Evolutionary conservation across 2,329 filamentous ascomycete genomes (phyloP).

Genomic region (Neofusicoccum laricinum): DNA sequence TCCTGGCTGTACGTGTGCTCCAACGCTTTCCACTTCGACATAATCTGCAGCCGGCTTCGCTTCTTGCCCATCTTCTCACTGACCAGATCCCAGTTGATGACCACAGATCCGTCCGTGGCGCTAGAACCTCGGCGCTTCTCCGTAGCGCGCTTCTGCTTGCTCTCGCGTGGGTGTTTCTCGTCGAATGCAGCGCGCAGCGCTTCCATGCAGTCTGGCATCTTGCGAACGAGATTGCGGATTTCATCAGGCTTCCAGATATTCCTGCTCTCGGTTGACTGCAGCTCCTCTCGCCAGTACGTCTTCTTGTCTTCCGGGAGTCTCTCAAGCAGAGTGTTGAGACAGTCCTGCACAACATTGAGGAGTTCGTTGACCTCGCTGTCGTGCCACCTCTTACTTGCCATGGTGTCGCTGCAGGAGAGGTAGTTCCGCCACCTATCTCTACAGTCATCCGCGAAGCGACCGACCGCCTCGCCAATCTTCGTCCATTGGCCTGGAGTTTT

Average conservation of each 20-base stretch:
- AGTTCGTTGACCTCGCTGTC: conserved; percentile 58
- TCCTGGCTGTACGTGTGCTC: conserved; percentile 2
- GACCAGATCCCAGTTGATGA: conserved; percentile 64
- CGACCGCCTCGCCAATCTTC: conserved; percentile 55
- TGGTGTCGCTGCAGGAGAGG: conserved; percentile 55
- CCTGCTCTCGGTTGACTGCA: conserved; percentile 21
- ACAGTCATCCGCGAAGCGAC: conserved; percentile 63
- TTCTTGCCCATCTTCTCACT: conserved; percentile 60
- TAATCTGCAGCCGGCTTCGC: conserved; percentile 66
- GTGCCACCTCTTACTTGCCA: conserved; percentile 57
- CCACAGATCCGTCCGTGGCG: conserved; percentile 3
- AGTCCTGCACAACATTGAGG: conserved; percentile 51
- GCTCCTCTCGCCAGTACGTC: conserved; percentile 17
- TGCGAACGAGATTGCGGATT: conserved; percentile 29
- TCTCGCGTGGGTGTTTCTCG: conserved; percentile 4
- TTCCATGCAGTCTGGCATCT: conserved; percentile 19
- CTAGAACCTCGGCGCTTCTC: conserved; percentile 8
- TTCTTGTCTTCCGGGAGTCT: conserved; percentile 21
- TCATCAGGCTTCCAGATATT: conserved; percentile 24
- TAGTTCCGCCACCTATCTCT: conserved; percentile 71
- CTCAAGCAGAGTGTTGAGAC: conserved; percentile 50
- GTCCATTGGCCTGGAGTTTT: conserved; percentile 59
- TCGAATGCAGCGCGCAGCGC: not conserved
- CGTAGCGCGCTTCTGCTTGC: conserved; percentile 10
- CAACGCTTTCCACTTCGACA: conserved; percentile 60